A percentile compares a stretch with the other conserved stretches of the same genome.
Conservation (phyloP, 2,329 filamentous ascomycete species). For the Fusarium nelsonii region DNA sequence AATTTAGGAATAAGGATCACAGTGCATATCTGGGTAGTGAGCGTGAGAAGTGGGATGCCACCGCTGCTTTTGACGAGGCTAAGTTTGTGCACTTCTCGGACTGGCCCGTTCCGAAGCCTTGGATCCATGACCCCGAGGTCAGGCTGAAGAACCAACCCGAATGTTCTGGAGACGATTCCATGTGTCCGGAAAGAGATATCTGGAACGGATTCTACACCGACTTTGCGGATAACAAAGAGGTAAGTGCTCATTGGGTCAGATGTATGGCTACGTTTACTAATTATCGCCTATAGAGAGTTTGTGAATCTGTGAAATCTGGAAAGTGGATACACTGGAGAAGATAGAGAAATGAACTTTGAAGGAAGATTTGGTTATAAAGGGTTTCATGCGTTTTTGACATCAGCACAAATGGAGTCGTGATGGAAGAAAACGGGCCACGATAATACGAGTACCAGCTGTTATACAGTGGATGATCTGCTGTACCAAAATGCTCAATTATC, state of each 20-base stretch:
- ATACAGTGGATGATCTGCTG: neutral
- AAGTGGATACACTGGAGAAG: conserved; percentile 30
- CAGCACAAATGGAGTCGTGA: neutral
- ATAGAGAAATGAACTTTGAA: neutral
- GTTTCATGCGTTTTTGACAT: neutral
- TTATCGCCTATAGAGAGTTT: conserved; percentile 12
- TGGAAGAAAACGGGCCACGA: neutral
- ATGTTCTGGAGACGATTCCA: conserved; percentile 4
- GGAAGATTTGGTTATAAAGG: too few relatives aligned
- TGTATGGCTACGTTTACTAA: neutral
- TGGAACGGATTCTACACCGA: conserved; percentile 39
- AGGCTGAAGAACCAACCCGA: conserved; percentile 9
- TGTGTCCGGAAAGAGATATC: conserved; percentile 23
- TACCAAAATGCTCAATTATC: neutral
- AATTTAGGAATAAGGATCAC: conserved; percentile 69
- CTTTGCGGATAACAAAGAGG: conserved; percentile 28
- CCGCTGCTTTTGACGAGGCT: conserved; percentile 65
- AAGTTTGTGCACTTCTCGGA: conserved; percentile 79
- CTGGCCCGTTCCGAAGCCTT: conserved; percentile 76
- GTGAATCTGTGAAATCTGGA: conserved; percentile 7
- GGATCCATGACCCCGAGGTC: conserved; percentile 45
- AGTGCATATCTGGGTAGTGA: conserved; percentile 57
- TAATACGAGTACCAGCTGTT: neutral
- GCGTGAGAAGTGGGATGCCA: conserved; percentile 70
- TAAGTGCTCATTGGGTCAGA: neutral